Evolutionary conservation across 192 early-diverging fungal species (phyloP).

Genomic region (Backusella macrospora): DNA sequence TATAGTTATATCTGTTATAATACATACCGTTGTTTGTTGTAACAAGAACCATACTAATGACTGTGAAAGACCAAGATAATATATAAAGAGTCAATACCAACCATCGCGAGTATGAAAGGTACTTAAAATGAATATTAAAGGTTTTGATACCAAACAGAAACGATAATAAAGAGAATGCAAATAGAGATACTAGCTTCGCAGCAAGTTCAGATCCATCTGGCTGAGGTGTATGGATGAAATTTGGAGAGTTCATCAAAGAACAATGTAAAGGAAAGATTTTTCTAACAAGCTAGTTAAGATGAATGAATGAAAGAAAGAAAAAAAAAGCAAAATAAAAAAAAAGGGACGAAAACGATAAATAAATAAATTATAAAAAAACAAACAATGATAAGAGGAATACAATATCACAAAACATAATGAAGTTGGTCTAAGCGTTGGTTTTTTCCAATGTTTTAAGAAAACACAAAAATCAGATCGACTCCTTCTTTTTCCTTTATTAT

Average conservation of each 20-base stretch:
- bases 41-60: conserved; percentile 39
- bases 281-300: background rate
- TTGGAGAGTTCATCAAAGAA: conserved; percentile 8
- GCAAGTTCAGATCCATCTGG: conserved; percentile 33
- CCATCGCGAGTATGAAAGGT: conserved; percentile 40
- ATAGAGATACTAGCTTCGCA: conserved; percentile 28
- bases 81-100: conserved; percentile 48
- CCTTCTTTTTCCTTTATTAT: background rate
- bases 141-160: conserved; percentile 36
- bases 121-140: conserved; percentile 32
- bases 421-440: background rate
- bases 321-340: background rate
- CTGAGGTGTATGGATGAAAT: conserved; percentile 9
- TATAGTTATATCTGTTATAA: background rate
- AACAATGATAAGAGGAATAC: no score
- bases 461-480: background rate
- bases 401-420: background rate
- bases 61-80: conserved; percentile 50
- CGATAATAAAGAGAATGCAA: conserved; percentile 27
- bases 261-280: background rate
- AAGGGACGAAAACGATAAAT: background rate
- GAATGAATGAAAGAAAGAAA: background rate
- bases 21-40: conserved; percentile 48
- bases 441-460: background rate
- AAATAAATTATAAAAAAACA: background rate